Base-by-base conservation (phyloP, 2,329 filamentous ascomycete genomes). In the Fusarium sp. region DNA sequence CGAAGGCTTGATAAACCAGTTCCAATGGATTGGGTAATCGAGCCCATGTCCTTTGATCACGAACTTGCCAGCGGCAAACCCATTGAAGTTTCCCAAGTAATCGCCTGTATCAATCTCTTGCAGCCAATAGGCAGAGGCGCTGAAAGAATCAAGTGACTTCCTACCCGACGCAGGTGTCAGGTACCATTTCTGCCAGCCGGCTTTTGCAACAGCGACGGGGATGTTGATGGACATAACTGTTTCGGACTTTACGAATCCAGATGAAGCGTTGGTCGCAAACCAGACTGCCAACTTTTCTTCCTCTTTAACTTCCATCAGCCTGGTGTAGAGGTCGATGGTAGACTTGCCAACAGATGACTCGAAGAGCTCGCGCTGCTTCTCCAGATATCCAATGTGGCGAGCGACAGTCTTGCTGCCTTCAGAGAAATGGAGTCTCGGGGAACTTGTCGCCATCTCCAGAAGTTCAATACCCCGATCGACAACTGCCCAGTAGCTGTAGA, bases 281-380 rank as follows among this genome's bases (percentile, higher is more conserved):
- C 44, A 47, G 24, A 47, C 17, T 22, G 13, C 0, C 18, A 47
- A 28, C 2, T 47, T 28, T 0, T 0, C 11, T 14, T 47, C 18
- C 0, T 6, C 44, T 3, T 47, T 14, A 0, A 14, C 44, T 22
- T 22, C 18, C 18, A 47, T 28, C 18, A 47, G 6, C 0, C 44
- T 22, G 44, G 5, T 28, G 24, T 47, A 47, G 1, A 47, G 44
- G 24, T 47, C 44, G 24, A 47, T 47, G 0, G 44, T 47, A 20
- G 44, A 2, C 44, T 22, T 47, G 18, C 44, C 44, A 0, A 47
- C 8, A 3, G 44, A 47, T 6, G 44, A 7, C 8, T 47, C 44
- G 8, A 47, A 47, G 3, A 47, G 18, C 12, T 28, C 5, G 0
- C 1, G 44, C 24, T 47, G 44, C 18, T 28, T 28, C 44, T 47